Base-by-base conservation (phyloP, 768 basidiomycete species). In the Strobilomyces confusus region DNA sequence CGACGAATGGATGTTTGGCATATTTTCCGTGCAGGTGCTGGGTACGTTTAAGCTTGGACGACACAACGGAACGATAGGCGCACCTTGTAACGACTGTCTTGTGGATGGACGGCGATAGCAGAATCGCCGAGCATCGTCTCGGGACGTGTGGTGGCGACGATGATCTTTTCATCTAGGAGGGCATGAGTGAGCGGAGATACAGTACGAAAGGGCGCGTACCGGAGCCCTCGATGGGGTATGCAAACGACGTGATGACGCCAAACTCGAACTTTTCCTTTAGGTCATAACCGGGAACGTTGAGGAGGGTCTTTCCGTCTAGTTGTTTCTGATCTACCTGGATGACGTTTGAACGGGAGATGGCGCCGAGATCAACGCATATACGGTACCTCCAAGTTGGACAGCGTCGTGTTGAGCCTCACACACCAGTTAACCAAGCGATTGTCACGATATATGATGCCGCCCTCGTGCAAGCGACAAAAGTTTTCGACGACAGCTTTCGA, bases 71-170 rank as follows among this genome's bases (percentile, higher is more conserved):
- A 25, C 26, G 51, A 48, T 33, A 23, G 3, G 7, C 65, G 34
- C 29, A 85, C 87, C 71, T 78, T 94, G 74, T 98, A 98, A 13
- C 95, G 84, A 9, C 80, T 73, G 68, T 98, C 95, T 54, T 95
- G 82, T 3, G 94, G 95, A 71, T 99, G 95, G 0, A 98, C 92
- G 26, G 97, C 97, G 22, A 99, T 87, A 25, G 91, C 97, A 2
- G 94, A 92, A 79, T 98, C 97, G 33, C 97, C 97, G 0, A 99
- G 79, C 92, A 98, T 95, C 0, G 97, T 98, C 71, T 98, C 97
- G 0, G 95, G 95, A 76, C 97, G 92, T 6, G 95, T 98, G 1
- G 97, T 99, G 1, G 97, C 95, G 36, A 99, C 86, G 49, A 97
- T 77, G 54, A 99, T 87, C 65, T 78, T 86, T 66, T 98, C 95